Evolutionary conservation across 139 green algal genomes (phyloP), one percentile per base, ranked within the genome.

Genomic region (Picochlorum costavermella): DNA sequence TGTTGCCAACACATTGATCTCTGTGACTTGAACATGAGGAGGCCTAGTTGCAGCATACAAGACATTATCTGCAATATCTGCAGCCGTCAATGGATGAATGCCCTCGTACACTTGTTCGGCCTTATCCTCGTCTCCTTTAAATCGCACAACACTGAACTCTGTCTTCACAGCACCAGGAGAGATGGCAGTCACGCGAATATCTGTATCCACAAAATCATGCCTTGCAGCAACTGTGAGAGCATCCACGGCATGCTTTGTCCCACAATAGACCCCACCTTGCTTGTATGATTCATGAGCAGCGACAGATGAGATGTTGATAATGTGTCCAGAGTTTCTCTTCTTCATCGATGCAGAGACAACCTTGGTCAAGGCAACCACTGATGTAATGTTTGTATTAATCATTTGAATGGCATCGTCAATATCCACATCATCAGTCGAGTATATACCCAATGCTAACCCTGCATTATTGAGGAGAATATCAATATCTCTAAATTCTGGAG

Each of bases 401-500:
- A 95, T 94, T 3, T 63, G 82, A 4, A 65, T 25, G 5, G 74
- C 65, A 49, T 90, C 80, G 61, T 80, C 65, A 6, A 83, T 64
- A 43, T 77, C 69, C 17, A 66, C 36, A 0, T 85, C 67, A 11
- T 79, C 67, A 1, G 76, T 71, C 1, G 73, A 6, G 1, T 68
- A 68, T 6, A 60, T 76, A 6, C 86, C 86, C 20, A 94, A 64
- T 3, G 79, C 87, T 17, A 94, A 67, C 12, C 88, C 88, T 2
- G 88, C 88, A 60, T 95, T 95, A 73, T 94, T 94, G 33, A 95
- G 61, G 16, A 95, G 75, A 53, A 95, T 86, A 66, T 92, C 80
- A 1, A 94, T 71, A 64, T 86, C 60, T 6, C 30, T 29, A 37
- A 71, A 77, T 5, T 48, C 60, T 29, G 25, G 17, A 14, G 73